A percentile compares a stretch with the other conserved stretches of the same genome.
Evolutionary conservation across 345 rosid genomes (phyloP).

Genomic region (Corymbia maculata): DNA sequence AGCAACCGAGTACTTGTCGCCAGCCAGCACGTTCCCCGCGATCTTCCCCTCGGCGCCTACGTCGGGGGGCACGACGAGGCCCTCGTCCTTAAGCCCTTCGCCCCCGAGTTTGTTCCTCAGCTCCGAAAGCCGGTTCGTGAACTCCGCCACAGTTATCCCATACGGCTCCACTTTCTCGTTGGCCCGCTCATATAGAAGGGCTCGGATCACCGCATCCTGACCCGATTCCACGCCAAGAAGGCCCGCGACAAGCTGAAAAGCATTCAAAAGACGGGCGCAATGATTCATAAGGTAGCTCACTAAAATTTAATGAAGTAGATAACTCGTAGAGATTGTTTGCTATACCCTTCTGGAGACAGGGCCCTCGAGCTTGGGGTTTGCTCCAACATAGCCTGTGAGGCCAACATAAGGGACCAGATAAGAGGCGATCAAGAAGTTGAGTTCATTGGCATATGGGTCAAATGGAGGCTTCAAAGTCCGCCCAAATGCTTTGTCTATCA

Average conservation of each 20-base stretch:
- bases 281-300: background rate
- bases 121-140: constrained; percentile 19
- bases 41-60: constrained; percentile 31
- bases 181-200: constrained; percentile 36
- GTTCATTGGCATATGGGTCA: constrained; percentile 46
- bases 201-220: constrained; percentile 69
- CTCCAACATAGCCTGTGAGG: constrained; percentile 81
- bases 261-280: background rate
- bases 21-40: constrained; percentile 44
- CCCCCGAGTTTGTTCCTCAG: constrained; percentile 26
- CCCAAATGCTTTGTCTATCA: constrained; percentile 48
- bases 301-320: background rate
- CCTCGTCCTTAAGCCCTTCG: constrained; percentile 42
- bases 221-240: constrained; percentile 73
- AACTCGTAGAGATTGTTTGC: background rate
- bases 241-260: constrained; percentile 57
- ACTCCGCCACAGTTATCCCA: constrained; percentile 22
- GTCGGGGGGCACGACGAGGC: constrained; percentile 17
- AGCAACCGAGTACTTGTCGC: constrained; percentile 28
- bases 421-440: constrained; percentile 62
- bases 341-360: constrained; percentile 42
- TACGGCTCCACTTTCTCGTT: constrained; percentile 19
- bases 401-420: constrained; percentile 76
- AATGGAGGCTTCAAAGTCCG: constrained; percentile 45
- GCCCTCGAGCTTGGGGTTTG: constrained; percentile 42